These are phyloP conservation scores for Xylaria bambusicola DNA, from an alignment of 495 filamentous ascomycete species.

Conservation along the genomic window DNA sequence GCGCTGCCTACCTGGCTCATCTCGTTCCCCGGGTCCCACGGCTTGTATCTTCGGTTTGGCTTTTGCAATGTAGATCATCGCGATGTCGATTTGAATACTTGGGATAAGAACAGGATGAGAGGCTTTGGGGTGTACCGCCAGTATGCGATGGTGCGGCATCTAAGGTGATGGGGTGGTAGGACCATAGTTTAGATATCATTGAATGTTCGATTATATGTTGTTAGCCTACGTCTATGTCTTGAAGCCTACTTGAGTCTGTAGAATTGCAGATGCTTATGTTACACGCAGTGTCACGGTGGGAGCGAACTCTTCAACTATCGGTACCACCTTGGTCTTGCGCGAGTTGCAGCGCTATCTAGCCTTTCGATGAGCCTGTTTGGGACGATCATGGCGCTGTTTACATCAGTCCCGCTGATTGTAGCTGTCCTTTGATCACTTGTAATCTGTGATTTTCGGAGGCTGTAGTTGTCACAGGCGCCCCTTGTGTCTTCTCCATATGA, in stretches of 20 bases:
- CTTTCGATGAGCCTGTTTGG: constrained; percentile 59
- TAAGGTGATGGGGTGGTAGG: no score
- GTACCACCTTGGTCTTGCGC: constrained; percentile 52
- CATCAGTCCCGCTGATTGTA: constrained; percentile 47
- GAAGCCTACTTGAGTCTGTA: not conserved
- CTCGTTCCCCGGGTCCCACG: constrained; percentile 11
- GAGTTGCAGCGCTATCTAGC: constrained; percentile 56
- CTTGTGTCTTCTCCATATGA: no score
- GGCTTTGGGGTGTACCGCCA: constrained; percentile 15
- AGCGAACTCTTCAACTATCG: constrained; percentile 55
- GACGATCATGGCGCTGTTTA: constrained; percentile 53
- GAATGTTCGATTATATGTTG: no score
- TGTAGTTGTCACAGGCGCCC: no score
- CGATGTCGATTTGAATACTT: constrained; percentile 16
- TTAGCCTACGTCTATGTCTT: no score
- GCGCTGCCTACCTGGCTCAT: constrained; percentile 14
- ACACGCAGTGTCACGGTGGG: constrained; percentile 57
- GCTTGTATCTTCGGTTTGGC: constrained; percentile 12
- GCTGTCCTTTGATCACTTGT: constrained; percentile 43
- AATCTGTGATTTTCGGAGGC: no score
- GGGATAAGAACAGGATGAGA: constrained; percentile 6
- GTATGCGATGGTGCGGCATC: constrained; percentile 3
- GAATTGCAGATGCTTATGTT: constrained; percentile 54
- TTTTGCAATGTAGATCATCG: constrained; percentile 9
- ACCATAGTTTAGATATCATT: no score